Base-by-base conservation (phyloP, 768 basidiomycete species). In the Neoboletus brunneissimus region DNA sequence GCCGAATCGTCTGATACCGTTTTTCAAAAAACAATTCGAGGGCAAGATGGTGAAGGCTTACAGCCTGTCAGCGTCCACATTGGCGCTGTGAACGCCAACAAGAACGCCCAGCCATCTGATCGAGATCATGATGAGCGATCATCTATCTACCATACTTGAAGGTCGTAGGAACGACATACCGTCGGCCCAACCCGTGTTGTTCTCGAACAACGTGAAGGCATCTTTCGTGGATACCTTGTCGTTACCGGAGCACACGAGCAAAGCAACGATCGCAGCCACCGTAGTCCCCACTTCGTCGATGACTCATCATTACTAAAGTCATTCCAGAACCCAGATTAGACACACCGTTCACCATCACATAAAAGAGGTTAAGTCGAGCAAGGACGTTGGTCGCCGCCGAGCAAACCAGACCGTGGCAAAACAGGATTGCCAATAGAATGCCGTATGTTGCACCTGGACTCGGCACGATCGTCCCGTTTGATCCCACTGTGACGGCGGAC, bases 61-160 rank as follows among this genome's bases (percentile, higher is more conserved):
- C 87, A 89, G 57, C 87, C 88, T 2, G 88, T 89, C 53, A 89
- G 70, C 4, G 86, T 88, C 87, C 87, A 89, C 88, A 89, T 89
- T 0, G 87, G 85, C 1, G 88, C 76, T 0, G 86, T 87, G 64
- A 89, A 88, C 0, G 88, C 78, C 44, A 89, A 67, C 58, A 88
- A 74, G 67, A 89, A 89, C 1, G 87, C 85, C 87, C 87, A 88
- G 15, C 83, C 85, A 69, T 78, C 87, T 88, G 61, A n/a, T 35
- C 2, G 31, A 27, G 5, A 53, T 55, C n/a, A n/a, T n/a, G n/a
- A n/a, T n/a, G 27, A 57, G n/a, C 31, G 15, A 38, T 15, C 18
- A 25, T 35, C 9, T 10, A 51, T 10, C 11, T n/a, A 22, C 16
- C 18, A 22, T 35, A 8, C 20, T 15, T n/a, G 16, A 10, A 16